Percentiles rank a stretch among this genome's conserved stretches.
These are phyloP conservation scores for Mucor racemosus DNA, from an alignment of 371 early-diverging fungal species.

Conservation along the genomic window DNA sequence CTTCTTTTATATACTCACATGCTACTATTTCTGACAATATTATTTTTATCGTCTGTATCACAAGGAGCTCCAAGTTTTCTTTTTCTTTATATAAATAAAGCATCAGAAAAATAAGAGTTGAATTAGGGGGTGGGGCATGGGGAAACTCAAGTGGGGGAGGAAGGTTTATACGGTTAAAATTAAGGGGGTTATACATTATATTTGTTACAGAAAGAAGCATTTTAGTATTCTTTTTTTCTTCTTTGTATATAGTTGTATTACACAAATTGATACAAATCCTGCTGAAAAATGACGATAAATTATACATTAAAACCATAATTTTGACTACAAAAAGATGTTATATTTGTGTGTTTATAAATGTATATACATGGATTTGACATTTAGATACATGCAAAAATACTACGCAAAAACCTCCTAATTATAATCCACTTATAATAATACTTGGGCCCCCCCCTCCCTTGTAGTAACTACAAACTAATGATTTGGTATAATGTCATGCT, in stretches of 20 bases:
- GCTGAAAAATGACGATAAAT: not conserved
- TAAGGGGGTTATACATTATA: not conserved
- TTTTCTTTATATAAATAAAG: not conserved
- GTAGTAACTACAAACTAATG: too few species aligned
- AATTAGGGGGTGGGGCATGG: slow-evolving; percentile 1
- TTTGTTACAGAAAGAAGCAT: slow-evolving; percentile 6
- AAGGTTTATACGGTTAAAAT: not conserved
- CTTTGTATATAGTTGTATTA: not conserved
- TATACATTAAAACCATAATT: not conserved
- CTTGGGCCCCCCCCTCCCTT: too few species aligned
- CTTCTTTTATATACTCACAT: not conserved
- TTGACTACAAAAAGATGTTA: too few species aligned
- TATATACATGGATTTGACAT: not conserved
- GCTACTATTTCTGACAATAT: not conserved
- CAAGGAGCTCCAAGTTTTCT: not conserved
- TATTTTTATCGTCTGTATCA: not conserved
- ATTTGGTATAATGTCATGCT: too few species aligned
- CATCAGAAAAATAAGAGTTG: not conserved
- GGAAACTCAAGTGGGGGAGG: not conserved
- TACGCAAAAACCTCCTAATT: not conserved
- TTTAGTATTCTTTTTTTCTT: not conserved
- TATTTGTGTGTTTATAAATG: not conserved
- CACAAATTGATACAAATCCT: not conserved
- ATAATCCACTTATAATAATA: not conserved
- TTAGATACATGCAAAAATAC: not conserved